These are phyloP conservation scores for Cladosporium cucumerinum DNA, from an alignment of 2,329 filamentous ascomycete genomes.

Conservation along the genomic window DNA sequence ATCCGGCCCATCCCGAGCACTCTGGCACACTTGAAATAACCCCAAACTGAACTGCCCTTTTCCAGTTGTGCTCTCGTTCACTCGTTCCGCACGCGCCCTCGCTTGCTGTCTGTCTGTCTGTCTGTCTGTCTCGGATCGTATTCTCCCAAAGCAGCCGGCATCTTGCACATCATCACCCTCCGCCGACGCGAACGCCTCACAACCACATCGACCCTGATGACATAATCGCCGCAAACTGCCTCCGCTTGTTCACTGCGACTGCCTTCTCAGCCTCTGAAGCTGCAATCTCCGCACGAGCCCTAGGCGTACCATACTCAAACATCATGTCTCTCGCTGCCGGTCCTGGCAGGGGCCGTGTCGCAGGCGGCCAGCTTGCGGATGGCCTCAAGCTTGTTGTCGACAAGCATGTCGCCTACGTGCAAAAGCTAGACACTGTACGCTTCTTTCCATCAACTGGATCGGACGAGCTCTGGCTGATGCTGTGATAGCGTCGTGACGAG, in stretches of 20 bases:
- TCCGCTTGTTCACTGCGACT: slow-evolving; percentile 13
- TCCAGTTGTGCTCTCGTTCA: background rate
- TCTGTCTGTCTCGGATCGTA: slow-evolving; percentile 11
- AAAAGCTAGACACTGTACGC: slow-evolving; percentile 80
- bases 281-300: slow-evolving; percentile 13
- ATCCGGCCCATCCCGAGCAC: background rate
- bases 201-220: slow-evolving; percentile 1
- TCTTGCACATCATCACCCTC: slow-evolving; percentile 12
- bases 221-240: slow-evolving; percentile 1
- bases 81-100: slow-evolving; percentile 6
- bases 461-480: slow-evolving; percentile 25
- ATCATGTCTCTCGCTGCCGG: slow-evolving; percentile 60
- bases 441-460: slow-evolving; percentile 17
- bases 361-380: slow-evolving; percentile 36
- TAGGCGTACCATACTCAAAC: slow-evolving; percentile 7
- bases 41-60: slow-evolving; percentile 5
- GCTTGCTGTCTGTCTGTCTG: background rate
- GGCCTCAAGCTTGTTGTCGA: slow-evolving; percentile 54
- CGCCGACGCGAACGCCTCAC: slow-evolving; percentile 7
- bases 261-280: slow-evolving; percentile 2
- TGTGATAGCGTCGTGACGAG: slow-evolving; percentile 73
- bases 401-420: slow-evolving; percentile 87
- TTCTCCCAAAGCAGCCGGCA: slow-evolving; percentile 9
- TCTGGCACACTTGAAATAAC: background rate
- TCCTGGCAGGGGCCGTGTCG: slow-evolving; percentile 52